Conservation (phyloP, 2,329 filamentous ascomycete species). For the Fusarium chuoi region DNA sequence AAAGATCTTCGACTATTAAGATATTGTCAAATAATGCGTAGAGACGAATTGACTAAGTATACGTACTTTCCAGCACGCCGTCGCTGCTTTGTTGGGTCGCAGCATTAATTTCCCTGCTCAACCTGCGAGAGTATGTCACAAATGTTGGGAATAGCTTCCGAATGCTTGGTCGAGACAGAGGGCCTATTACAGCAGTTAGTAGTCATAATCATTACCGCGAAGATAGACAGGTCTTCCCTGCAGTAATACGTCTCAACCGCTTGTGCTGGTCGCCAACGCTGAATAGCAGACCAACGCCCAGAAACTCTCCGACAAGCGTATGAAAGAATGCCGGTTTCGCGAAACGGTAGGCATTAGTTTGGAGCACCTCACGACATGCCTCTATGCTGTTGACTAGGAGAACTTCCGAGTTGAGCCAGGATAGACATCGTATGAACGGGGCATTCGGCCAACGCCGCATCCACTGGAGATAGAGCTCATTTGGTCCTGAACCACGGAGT, state of each 20-base stretch:
- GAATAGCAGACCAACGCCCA: slow-evolving; percentile 16
- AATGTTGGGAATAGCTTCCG: not conserved
- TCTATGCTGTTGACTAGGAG: slow-evolving; percentile 23
- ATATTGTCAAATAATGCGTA: not conserved
- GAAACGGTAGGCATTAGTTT: slow-evolving; percentile 14
- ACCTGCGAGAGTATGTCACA: not conserved
- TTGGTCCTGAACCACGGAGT: not conserved
- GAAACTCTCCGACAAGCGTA: slow-evolving; percentile 24
- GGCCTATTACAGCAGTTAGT: not conserved
- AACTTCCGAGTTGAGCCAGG: slow-evolving; percentile 22
- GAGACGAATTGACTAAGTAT: fast-evolving
- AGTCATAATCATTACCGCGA: fast-evolving
- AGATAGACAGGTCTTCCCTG: not conserved
- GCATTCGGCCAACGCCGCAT: slow-evolving; percentile 19
- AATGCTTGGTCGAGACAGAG: slow-evolving; percentile 11
- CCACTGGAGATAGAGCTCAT: slow-evolving; percentile 22
- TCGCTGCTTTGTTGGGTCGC: not conserved
- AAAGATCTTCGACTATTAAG: not conserved
- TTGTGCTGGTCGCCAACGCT: slow-evolving; percentile 28
- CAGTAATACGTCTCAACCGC: slow-evolving; percentile 9
- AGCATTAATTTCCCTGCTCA: not conserved
- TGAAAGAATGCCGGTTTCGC: slow-evolving; percentile 25
- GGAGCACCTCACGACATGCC: slow-evolving; percentile 20
- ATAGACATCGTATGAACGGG: slow-evolving; percentile 16
- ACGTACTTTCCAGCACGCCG: not conserved